Evolutionary conservation across 768 basidiomycete genomes (phyloP).

Genomic region (Tricholoma furcatifolium): DNA sequence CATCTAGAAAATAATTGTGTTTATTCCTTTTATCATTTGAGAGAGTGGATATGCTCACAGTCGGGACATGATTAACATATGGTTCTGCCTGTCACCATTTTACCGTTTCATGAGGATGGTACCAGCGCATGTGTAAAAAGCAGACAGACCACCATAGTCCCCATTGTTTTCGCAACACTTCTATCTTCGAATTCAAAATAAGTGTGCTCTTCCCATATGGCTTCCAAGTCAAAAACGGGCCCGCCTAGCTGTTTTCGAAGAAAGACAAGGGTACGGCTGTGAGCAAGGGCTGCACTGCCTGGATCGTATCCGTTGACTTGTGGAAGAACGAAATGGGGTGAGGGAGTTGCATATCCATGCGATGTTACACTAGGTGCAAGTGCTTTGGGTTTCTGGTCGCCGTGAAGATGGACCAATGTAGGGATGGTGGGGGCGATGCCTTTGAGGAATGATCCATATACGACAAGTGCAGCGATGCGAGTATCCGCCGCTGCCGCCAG

Average conservation of each 20-base stretch:
- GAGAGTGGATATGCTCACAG: slow-evolving; percentile 28
- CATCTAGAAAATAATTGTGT: slow-evolving; percentile 33
- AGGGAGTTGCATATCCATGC: slow-evolving; percentile 25
- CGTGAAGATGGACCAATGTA: slow-evolving; percentile 34
- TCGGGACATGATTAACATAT: slow-evolving; percentile 61
- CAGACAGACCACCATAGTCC: slow-evolving; percentile 50
- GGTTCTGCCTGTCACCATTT: slow-evolving; percentile 42
- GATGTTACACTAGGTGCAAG: slow-evolving; percentile 22
- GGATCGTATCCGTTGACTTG: slow-evolving; percentile 38
- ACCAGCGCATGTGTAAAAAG: background rate
- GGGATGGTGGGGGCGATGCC: slow-evolving; percentile 25
- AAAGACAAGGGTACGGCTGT: slow-evolving; percentile 46
- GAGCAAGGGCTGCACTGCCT: slow-evolving; percentile 40
- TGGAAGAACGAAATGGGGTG: slow-evolving; percentile 43
- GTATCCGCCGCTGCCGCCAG: slow-evolving; percentile 26
- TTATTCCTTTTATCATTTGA: background rate
- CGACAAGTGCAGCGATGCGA: slow-evolving; percentile 34
- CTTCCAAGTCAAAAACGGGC: slow-evolving; percentile 54
- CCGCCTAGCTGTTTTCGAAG: slow-evolving; percentile 45
- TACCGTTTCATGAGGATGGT: background rate
- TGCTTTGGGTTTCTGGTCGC: slow-evolving; percentile 20
- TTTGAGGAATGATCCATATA: slow-evolving; percentile 31
- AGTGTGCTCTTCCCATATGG: slow-evolving; percentile 61
- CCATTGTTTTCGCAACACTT: slow-evolving; percentile 55
- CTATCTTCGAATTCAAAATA: slow-evolving; percentile 51